Conservation (phyloP, 805 yeast genomes). For the Yamadazyma sp. region DNA sequence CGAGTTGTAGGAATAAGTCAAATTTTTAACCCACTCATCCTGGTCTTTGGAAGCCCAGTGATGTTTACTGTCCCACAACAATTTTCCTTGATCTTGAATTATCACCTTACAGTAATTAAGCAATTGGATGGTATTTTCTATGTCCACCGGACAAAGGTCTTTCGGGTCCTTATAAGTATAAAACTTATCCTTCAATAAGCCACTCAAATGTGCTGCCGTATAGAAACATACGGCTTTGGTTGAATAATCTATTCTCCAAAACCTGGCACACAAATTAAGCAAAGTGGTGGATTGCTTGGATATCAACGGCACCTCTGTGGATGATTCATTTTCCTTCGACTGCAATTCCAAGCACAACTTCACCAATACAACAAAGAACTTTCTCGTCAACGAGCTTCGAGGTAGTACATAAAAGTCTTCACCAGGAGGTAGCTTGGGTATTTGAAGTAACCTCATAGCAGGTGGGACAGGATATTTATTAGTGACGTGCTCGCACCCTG, state of each 20-base stretch:
- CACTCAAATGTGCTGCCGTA: constrained; percentile 45
- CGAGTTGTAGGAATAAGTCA: constrained; percentile 47
- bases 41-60: constrained; percentile 46
- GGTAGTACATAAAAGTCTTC: constrained; percentile 41
- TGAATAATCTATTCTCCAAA: constrained; percentile 59
- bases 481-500: constrained; percentile 22
- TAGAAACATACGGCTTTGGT: constrained; percentile 51
- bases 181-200: constrained; percentile 30
- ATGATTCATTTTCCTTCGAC: constrained; percentile 6
- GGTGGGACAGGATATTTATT: constrained; percentile 35
- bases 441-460: constrained; percentile 27
- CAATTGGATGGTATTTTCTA: constrained; percentile 24
- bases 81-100: constrained; percentile 30
- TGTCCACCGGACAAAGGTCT: constrained; percentile 32
- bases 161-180: constrained; percentile 13
- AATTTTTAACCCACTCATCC: constrained; percentile 48
- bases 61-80: constrained; percentile 31
- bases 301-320: constrained; percentile 22
- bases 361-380: constrained; percentile 40
- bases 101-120: constrained; percentile 30
- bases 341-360: constrained; percentile 37
- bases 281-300: constrained; percentile 46
- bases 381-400: constrained; percentile 31
- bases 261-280: constrained; percentile 43
- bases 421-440: constrained; percentile 34